Evolutionary conservation across 2,329 filamentous ascomycete genomes (phyloP).

Genomic region (Corinectria fuckeliana): DNA sequence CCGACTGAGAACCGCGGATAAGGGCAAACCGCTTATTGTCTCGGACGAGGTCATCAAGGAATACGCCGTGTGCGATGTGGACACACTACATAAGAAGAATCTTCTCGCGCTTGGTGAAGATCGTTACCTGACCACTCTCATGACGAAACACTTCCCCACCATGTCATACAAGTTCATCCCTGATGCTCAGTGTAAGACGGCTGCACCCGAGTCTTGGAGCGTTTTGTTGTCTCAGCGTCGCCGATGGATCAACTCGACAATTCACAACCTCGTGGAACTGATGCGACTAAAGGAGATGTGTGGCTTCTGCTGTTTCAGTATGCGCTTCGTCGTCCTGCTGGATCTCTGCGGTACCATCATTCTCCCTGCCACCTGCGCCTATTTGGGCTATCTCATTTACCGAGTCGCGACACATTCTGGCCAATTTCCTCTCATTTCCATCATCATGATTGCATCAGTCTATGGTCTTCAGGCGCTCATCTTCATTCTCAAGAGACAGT

Average conservation of each 20-base stretch:
- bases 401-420: constrained; percentile 71
- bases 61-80: constrained; percentile 87
- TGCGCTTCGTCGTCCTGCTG: constrained; percentile 95
- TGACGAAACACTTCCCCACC: constrained; percentile 95
- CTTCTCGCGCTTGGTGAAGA: constrained; percentile 92
- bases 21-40: constrained; percentile 93
- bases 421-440: constrained; percentile 83
- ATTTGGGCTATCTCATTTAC: constrained; percentile 89
- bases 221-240: constrained; percentile 96
- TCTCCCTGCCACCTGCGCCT: constrained; percentile 85
- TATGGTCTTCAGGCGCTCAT: constrained; percentile 97
- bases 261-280: constrained; percentile 93
- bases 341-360: constrained; percentile 93
- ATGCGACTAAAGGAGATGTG: constrained; percentile 92
- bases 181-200: constrained; percentile 91
- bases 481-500: constrained; percentile 95
- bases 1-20: constrained; percentile 89
- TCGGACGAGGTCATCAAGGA: constrained; percentile 86
- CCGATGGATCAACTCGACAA: constrained; percentile 99
- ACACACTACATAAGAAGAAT: constrained; percentile 98
- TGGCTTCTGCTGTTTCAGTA: constrained; percentile 98
- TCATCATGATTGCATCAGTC: constrained; percentile 86
- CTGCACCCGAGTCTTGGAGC: constrained; percentile 91
- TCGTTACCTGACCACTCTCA: constrained; percentile 94
- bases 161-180: constrained; percentile 98